Evolutionary conservation across 2,329 filamentous ascomycete species (phyloP).

Genomic region (Leptographium lundbergii): DNA sequence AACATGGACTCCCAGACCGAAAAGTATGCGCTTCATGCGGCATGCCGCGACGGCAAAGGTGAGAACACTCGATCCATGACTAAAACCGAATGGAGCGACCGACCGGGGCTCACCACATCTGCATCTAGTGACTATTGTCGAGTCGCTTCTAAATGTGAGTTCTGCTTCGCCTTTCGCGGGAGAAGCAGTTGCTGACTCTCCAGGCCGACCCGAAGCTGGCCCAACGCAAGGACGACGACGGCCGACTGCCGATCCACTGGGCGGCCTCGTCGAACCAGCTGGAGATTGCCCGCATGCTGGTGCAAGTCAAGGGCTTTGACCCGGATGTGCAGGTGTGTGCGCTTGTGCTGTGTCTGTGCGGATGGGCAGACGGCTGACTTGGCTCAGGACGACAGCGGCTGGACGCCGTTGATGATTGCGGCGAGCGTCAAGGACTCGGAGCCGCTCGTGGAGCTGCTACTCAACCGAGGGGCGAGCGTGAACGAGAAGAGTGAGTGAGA

Average conservation of each 20-base stretch:
- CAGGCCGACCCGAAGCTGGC: constrained; percentile 73
- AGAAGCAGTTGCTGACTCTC: neutral
- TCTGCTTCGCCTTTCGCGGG: neutral
- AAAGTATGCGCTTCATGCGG: constrained; percentile 77
- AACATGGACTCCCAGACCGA: constrained; percentile 7
- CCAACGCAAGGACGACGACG: constrained; percentile 64
- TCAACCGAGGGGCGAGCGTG: constrained; percentile 57
- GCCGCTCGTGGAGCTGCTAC: constrained; percentile 51
- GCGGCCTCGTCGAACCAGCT: constrained; percentile 72
- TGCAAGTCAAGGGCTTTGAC: constrained; percentile 63
- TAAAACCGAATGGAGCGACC: neutral
- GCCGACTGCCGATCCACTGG: constrained; percentile 88
- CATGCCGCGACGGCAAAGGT: constrained; percentile 76
- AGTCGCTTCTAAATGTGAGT: constrained; percentile 58
- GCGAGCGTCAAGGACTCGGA: constrained; percentile 62
- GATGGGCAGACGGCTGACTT: neutral
- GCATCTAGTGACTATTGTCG: constrained; percentile 37
- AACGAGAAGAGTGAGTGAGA: constrained; percentile 52
- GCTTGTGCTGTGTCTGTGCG: constrained; percentile 27
- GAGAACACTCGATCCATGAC: constrained; percentile 18
- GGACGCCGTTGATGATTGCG: constrained; percentile 78
- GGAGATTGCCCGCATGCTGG: constrained; percentile 60
- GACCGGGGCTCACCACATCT: neutral
- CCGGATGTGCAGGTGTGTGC: constrained; percentile 58
- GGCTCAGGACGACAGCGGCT: constrained; percentile 59